A percentile compares a stretch with the other conserved stretches of the same genome.
Conservation (phyloP, 108 stramenopile genomes). For the Asterionellopsis glacialis region DNA sequence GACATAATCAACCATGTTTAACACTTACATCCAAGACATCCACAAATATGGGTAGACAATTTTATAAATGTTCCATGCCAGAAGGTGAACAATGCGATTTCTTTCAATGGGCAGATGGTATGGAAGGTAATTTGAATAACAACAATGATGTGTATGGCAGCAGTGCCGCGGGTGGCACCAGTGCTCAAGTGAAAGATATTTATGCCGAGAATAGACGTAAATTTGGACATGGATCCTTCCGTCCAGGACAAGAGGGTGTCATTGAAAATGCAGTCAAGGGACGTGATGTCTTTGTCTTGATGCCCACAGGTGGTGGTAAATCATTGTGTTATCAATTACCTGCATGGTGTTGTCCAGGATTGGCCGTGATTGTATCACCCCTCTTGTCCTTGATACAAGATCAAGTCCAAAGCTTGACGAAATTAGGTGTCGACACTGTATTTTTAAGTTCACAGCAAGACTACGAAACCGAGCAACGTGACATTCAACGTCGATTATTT, state of each 20-base stretch:
- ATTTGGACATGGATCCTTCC: conserved; percentile 87
- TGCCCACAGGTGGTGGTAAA: conserved; percentile 97
- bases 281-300: conserved; percentile 94
- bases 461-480: conserved; percentile 68
- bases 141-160: neutral
- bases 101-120: conserved; percentile 88
- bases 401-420: conserved; percentile 88
- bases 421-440: conserved; percentile 78
- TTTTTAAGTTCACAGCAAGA: conserved; percentile 79
- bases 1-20: conserved; percentile 67
- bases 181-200: conserved; percentile 46
- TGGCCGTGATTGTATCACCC: conserved; percentile 94
- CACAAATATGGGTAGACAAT: conserved; percentile 66
- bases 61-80: conserved; percentile 81
- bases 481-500: conserved; percentile 53
- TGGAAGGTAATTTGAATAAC: conserved; percentile 30
- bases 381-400: conserved; percentile 96
- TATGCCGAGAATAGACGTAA: conserved; percentile 59
- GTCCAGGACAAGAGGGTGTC: conserved; percentile 88
- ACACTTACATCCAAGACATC: conserved; percentile 56
- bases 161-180: conserved; percentile 1
- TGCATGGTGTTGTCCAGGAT: conserved; percentile 90
- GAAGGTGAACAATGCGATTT: conserved; percentile 76
- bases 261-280: conserved; percentile 88
- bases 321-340: conserved; percentile 94